These are phyloP conservation scores for Gossypium sturtianum DNA, from an alignment of 345 rosid genomes.

Conservation along the genomic window DNA sequence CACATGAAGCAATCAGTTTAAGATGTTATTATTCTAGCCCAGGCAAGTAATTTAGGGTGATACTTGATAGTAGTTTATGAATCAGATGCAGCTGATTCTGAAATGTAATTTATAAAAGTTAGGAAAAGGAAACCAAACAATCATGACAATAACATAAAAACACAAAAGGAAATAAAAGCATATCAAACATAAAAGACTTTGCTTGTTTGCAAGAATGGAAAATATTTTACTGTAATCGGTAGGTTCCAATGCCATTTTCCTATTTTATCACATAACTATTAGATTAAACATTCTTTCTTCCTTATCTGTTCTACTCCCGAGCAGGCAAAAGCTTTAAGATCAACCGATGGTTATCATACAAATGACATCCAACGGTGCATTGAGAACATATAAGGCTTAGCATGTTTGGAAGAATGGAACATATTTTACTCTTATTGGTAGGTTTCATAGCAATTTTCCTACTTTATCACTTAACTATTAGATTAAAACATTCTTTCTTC, in stretches of 20 bases:
- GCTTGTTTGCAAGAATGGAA: neutral
- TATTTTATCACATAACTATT: neutral
- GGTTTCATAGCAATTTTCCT: neutral
- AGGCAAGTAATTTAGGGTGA: neutral
- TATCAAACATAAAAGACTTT: neutral
- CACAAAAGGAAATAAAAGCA: conserved; percentile 9
- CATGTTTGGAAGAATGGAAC: neutral
- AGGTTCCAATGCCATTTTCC: neutral
- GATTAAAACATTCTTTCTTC: neutral
- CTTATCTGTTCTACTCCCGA: too few species aligned
- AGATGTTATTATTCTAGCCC: neutral
- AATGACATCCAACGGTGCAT: too few species aligned
- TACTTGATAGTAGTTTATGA: neutral
- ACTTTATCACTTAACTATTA: neutral
- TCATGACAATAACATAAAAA: neutral
- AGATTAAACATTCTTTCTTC: neutral
- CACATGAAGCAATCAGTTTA: neutral
- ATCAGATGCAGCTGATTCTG: conserved; percentile 3
- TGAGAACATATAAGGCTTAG: neutral
- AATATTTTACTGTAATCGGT: neutral
- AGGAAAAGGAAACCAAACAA: neutral
- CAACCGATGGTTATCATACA: too few species aligned
- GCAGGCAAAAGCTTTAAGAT: too few species aligned
- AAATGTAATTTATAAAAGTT: neutral
- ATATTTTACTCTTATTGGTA: neutral